Percentiles rank a stretch among this genome's conserved stretches.
These are phyloP conservation scores for Amaranthus hypochondriacus DNA, from an alignment of 148 eudicot genomes.

Conservation along the genomic window DNA sequence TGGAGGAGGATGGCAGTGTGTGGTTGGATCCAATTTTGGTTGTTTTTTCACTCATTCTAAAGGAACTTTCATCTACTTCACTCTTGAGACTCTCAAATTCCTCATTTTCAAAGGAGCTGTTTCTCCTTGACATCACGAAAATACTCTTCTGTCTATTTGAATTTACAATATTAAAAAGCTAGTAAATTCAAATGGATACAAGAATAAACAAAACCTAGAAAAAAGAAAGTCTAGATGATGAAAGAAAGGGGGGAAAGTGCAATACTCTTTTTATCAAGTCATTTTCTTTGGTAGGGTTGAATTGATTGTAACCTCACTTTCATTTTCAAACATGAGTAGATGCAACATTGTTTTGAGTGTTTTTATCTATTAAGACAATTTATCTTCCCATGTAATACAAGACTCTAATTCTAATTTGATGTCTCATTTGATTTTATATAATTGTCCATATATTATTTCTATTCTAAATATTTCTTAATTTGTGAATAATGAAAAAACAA, in stretches of 20 bases:
- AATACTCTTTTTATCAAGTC: slow-evolving; percentile 6
- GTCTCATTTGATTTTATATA: too few relatives aligned
- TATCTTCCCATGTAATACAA: background rate
- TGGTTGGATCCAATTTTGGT: slow-evolving; percentile 93
- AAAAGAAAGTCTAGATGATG: background rate
- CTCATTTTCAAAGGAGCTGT: slow-evolving; percentile 92
- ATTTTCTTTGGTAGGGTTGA: background rate
- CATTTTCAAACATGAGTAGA: background rate
- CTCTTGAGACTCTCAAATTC: slow-evolving; percentile 80
- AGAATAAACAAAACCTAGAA: background rate
- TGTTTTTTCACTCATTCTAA: slow-evolving; percentile 86
- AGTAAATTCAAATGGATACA: background rate
- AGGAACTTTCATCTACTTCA: slow-evolving; percentile 93
- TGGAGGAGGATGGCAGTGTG: slow-evolving; percentile 98
- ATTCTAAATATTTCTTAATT: too few relatives aligned
- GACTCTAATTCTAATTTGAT: too few relatives aligned
- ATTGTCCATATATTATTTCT: too few relatives aligned
- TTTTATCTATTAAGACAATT: slow-evolving; percentile 13
- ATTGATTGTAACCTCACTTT: background rate
- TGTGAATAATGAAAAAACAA: too few relatives aligned
- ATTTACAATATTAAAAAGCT: background rate
- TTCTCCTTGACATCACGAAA: slow-evolving; percentile 15
- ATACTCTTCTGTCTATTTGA: too few relatives aligned
- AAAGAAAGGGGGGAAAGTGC: background rate
- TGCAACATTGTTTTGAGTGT: slow-evolving; percentile 10